A percentile compares a stretch with the other conserved stretches of the same genome.
phyloP scores from a whole-genome alignment of 805 yeast species.

The Saturnispora besseyi region DNA sequence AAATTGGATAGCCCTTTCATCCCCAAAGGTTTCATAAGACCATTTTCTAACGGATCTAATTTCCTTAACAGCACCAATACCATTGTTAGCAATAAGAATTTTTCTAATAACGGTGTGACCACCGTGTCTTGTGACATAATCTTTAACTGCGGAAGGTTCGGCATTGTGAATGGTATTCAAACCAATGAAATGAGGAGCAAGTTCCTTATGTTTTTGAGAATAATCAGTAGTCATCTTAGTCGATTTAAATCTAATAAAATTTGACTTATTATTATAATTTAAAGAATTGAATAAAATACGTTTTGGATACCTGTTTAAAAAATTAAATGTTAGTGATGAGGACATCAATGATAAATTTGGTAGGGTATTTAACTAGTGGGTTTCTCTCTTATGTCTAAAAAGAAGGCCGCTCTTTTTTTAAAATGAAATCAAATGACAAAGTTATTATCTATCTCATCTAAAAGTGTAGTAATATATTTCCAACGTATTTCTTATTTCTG shows the following conservation, averaged over 20 bases:
- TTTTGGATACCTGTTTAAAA: neutral
- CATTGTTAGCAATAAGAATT: constrained; percentile 92
- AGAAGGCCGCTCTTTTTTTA: neutral
- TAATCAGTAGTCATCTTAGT: constrained; percentile 8
- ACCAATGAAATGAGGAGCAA: constrained; percentile 76
- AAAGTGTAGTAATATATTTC: no score
- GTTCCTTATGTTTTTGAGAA: constrained; percentile 22
- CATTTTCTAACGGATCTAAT: constrained; percentile 96
- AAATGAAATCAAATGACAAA: no score
- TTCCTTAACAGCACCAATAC: constrained; percentile 98
- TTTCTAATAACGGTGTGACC: constrained; percentile 94
- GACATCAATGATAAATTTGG: neutral
- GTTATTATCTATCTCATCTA: no score
- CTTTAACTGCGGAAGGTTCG: constrained; percentile 69
- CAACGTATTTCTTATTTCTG: no score
- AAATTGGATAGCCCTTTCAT: constrained; percentile 87
- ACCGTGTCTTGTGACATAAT: constrained; percentile 73
- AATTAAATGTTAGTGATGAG: neutral
- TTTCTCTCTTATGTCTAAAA: no score
- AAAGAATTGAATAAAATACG: neutral
- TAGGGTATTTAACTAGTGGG: no score
- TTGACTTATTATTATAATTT: neutral
- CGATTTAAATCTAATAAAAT: neutral
- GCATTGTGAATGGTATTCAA: constrained; percentile 69
- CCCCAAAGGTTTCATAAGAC: constrained; percentile 98